phyloP scores from a whole-genome alignment of 78 protist genomes.

The Corallochytrium limacisporum region DNA sequence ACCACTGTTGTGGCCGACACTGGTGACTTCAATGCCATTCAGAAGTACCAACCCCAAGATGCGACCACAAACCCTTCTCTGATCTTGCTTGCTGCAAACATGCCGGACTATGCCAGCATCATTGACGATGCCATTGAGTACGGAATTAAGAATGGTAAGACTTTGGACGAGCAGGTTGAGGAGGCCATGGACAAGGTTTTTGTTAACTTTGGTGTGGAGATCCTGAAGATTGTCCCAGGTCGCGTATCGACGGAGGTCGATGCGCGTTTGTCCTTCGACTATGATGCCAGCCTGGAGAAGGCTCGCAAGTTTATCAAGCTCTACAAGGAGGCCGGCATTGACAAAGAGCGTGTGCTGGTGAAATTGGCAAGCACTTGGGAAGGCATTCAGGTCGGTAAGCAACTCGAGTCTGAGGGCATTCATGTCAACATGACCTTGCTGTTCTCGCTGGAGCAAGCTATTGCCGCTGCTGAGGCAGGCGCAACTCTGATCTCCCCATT shows the following conservation, averaged over 20 bases:
- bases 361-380: conserved; percentile 95
- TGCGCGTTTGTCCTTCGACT: conserved; percentile 82
- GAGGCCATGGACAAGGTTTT: conserved; percentile 36
- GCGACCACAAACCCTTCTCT: conserved; percentile 95
- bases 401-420: conserved; percentile 77
- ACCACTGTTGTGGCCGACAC: conserved; percentile 84
- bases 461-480: conserved; percentile 77
- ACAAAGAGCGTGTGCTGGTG: conserved; percentile 65
- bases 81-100: conserved; percentile 55
- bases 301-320: conserved; percentile 62
- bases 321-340: conserved; percentile 73
- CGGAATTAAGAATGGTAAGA: conserved; percentile 28
- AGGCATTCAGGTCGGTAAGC: conserved; percentile 81
- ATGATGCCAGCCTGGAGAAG: conserved; percentile 64
- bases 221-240: conserved; percentile 88
- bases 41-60: conserved; percentile 68
- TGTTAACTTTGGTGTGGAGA: conserved; percentile 86
- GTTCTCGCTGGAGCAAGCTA: conserved; percentile 55
- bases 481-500: conserved; percentile 90
- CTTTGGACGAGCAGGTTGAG: conserved; percentile 30
- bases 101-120: conserved; percentile 43
- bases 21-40: conserved; percentile 68
- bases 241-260: conserved; percentile 91
- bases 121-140: conserved; percentile 65
- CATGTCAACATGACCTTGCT: conserved; percentile 88